Percentiles rank a stretch among this genome's conserved stretches.
Evolutionary conservation across 495 filamentous ascomycete genomes (phyloP).

Genomic region (Daldinia vernicosa): DNA sequence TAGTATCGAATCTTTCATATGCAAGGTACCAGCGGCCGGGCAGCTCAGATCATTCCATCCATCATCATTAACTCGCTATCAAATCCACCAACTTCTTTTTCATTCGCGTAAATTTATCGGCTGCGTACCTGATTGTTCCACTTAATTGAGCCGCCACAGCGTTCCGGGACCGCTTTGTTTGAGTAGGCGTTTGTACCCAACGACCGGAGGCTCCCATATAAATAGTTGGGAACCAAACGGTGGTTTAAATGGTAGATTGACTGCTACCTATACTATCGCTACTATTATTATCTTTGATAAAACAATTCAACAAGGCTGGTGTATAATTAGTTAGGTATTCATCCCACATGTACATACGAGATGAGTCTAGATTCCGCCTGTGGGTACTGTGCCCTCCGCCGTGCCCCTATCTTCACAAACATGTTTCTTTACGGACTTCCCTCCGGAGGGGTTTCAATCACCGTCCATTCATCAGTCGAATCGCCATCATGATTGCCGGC

Average conservation of each 20-base stretch:
- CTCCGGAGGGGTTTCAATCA: neutral
- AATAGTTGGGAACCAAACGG: neutral
- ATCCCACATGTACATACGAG: neutral
- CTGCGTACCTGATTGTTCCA: neutral
- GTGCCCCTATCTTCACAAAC: neutral
- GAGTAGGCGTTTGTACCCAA: neutral
- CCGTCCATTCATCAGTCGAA: neutral
- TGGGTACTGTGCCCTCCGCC: neutral
- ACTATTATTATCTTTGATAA: neutral
- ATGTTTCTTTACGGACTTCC: neutral
- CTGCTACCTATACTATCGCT: neutral
- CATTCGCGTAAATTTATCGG: neutral
- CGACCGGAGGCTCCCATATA: neutral
- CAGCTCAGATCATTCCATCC: neutral
- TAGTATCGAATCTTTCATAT: neutral
- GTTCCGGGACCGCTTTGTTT: neutral
- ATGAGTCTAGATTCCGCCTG: neutral
- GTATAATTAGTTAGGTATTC: neutral
- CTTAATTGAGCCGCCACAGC: neutral
- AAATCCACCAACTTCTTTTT: neutral
- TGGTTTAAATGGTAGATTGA: neutral
- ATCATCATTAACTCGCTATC: neutral
- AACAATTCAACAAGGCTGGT: neutral
- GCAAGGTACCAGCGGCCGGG: neutral
- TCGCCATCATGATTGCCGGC: neutral